Evolutionary conservation across 2,329 filamentous ascomycete species (phyloP), one percentile per base, ranked within the genome.

Genomic region (Chalara sp.): DNA sequence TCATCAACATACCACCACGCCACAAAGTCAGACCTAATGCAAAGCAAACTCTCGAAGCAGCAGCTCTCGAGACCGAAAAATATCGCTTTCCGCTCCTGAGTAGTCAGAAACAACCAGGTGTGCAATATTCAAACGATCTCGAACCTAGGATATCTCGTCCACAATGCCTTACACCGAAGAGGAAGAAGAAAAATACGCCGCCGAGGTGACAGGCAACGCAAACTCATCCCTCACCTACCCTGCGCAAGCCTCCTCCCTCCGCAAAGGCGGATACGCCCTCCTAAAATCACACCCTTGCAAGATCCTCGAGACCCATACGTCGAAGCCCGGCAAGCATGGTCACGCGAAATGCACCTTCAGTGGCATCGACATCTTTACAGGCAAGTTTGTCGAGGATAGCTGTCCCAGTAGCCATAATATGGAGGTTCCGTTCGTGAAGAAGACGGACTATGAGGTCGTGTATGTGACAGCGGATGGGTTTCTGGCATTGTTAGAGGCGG

Each of bases 261-360:
- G 46, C 32, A 52, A 52, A 40, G 29, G 33, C 32, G 50, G 41
- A 32, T 50, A 46, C 37, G 44, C 44, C 6, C 46, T 50, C 12
- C 33, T 46, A 4, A 50, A 50, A 42, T 32, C 13, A 6, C 31
- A 52, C 11, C 41, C 41, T 6, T 52, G 45, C 33, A 45, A 46
- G 8, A 52, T 52, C 42, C 41, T 48, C 41, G 46, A 52, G 31
- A 31, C 48, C 46, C 45, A 6, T 29, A 52, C 46, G 28, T 28
- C 46, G 21, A 52, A 52, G 30, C 46, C 50, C 21, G 50, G 46
- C 46, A 52, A 52, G 30, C 50, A 52, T 42, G 50, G 46, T 4
- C 50, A 52, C 35, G 50, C 46, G 3, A 52, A 52, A 31, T 48
- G 40, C 31, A 32, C 41, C 5, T 48, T 52, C 32, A 39, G 39